These are phyloP conservation scores for Hirschfeldia incana DNA, from an alignment of 345 rosid genomes.

Conservation along the genomic window DNA sequence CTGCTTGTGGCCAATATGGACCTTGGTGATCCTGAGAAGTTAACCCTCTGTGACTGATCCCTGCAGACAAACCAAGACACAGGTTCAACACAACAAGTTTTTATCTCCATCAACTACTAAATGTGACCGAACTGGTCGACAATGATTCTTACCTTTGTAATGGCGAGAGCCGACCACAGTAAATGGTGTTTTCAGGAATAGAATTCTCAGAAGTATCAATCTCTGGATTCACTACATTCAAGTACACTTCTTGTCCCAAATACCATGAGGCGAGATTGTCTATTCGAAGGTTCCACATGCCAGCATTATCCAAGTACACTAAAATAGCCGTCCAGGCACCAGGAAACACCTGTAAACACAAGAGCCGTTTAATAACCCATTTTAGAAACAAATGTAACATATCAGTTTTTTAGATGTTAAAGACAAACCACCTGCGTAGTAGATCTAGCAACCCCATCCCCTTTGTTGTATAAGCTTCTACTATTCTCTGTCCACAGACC, in stretches of 20 bases:
- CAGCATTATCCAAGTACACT: slow-evolving; percentile 85
- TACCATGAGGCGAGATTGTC: slow-evolving; percentile 89
- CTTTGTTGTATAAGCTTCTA: slow-evolving; percentile 79
- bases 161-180: slow-evolving; percentile 75
- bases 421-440: slow-evolving; percentile 62
- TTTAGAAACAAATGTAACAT: slow-evolving; percentile 10
- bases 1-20: slow-evolving; percentile 29
- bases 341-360: slow-evolving; percentile 72
- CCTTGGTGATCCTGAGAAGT: slow-evolving; percentile 53
- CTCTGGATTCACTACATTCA: slow-evolving; percentile 74
- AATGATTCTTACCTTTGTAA: slow-evolving; percentile 68
- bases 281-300: slow-evolving; percentile 84
- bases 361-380: background rate
- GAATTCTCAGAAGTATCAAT: slow-evolving; percentile 53
- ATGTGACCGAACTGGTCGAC: background rate
- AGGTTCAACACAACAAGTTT: background rate
- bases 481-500: slow-evolving; percentile 95
- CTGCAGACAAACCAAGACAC: slow-evolving; percentile 45
- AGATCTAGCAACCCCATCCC: slow-evolving; percentile 90
- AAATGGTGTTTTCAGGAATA: slow-evolving; percentile 71
- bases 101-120: background rate
- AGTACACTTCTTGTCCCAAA: slow-evolving; percentile 81
- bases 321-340: slow-evolving; percentile 96
- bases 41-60: slow-evolving; percentile 69
- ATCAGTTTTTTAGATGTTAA: background rate